Evolutionary conservation across 1,284 basidiomycete species (phyloP), one percentile per base, ranked within the genome.

Genomic region (Marasmius fiardii): DNA sequence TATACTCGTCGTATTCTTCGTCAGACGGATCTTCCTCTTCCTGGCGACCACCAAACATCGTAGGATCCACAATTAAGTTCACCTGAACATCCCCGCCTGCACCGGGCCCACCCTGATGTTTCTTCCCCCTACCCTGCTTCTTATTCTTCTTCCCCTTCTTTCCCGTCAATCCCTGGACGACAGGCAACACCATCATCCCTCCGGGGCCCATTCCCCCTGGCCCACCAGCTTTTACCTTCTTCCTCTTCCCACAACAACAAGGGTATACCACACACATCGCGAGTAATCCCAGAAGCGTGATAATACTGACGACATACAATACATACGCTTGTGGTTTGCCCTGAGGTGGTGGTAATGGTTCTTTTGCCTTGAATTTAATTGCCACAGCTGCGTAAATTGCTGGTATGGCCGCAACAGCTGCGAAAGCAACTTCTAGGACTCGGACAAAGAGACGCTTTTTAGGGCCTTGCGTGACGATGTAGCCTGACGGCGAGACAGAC

Each of bases 41-140:
- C 11, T 68, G 70, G 1, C 61, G 53, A 18, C 68, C 66, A 0
- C 72, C 75, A 56, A 88, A 85, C 59, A 80, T 78, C 2, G 72
- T 71, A 7, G 86, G 85, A 65, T 88, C 85, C 31, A 88, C 83
- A 58, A 88, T 88, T 45, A 88, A 72, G 64, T 88, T 89, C 52
- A 88, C 84, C 57, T 88, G 85, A 0, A 88, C 80, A 60, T 80
- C 76, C 5, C 74, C 73, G 3, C 57, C 61, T 3, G 59, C 59
- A 51, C 34, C 67, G 64, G 64, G 67, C 21, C 62, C 67, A 60
- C 60, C 67, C 65, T 61, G 67, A 52, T 61, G 69, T 43, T 76
- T 74, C 63, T 74, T 70, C 47, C 70, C 61, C 43, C 55, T 61
- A 7, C 63, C 63, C n/a, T 67, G 65, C 16, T 33, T 33, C 34